Base-by-base conservation (phyloP, 331 rosid genomes). In the Phaseolus coccineus region DNA sequence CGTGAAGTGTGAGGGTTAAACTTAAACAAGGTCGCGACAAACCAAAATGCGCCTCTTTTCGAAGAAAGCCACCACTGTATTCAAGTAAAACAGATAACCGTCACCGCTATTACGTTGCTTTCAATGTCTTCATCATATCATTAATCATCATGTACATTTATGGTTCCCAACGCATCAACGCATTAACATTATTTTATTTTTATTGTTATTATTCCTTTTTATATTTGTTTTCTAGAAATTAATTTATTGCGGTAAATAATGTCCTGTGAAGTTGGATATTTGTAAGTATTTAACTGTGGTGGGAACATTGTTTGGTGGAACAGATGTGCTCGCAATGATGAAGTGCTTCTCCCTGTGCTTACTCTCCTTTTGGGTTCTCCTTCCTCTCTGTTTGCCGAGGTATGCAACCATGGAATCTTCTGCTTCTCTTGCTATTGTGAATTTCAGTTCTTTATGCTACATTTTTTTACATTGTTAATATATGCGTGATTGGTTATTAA, bases 241-340 rank as follows among this genome's bases (percentile, higher is more conserved):
- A 6, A 33, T 58, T 51, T 66, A 64, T 62, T 66, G 25, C 33
- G 14, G 22, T 58, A 56, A 47, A 19, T 39, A 66, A 14, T 56
- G 37, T 37, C 30, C 50, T 42, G 8, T 31, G 73, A 73, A 25
- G 30, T 53, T 31, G 65, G 62, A 77, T 28, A 39, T 8, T 19
- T 51, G 50, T 31, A 22, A 75, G 67, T 76, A 74, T 70, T 53
- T 84, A 84, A 75, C 48, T 33, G 13, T 19, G 69, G 48, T 58
- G 40, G 46, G 57, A 77, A 39, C 64, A 4, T 24, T 71, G 73
- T 58, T 50, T 24, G 84, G 85, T 71, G 80, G 77, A 76, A 76
- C 74, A 77, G 83, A n/a, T 3, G 33, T 74, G 19, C 61, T 81
- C 19, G 76, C 81, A 48, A 73, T 8, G 30, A 85, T 81, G 85